These are phyloP conservation scores for Schwanniomyces etchellsii DNA, from an alignment of 1,139 yeast species.

Conservation along the genomic window DNA sequence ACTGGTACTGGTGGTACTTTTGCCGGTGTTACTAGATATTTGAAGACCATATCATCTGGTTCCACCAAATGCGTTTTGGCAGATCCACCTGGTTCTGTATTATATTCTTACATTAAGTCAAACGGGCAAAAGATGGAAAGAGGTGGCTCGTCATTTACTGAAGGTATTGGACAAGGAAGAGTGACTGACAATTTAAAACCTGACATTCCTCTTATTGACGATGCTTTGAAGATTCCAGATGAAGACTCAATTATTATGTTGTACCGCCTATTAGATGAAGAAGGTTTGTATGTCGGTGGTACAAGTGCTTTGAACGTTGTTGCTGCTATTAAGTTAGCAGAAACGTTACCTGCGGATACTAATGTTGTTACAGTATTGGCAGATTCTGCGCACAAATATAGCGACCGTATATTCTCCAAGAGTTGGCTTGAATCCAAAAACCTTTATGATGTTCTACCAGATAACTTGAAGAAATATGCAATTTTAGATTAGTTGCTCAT, in stretches of 20 bases:
- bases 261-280: slow-evolving; percentile 76
- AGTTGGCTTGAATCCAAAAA: slow-evolving; percentile 71
- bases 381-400: slow-evolving; percentile 85
- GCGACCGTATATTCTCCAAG: slow-evolving; percentile 72
- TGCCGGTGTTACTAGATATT: slow-evolving; percentile 74
- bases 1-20: slow-evolving; percentile 92
- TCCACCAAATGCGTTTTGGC: slow-evolving; percentile 63
- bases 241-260: slow-evolving; percentile 74
- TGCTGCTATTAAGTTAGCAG: slow-evolving; percentile 72
- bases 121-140: slow-evolving; percentile 58
- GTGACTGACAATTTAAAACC: slow-evolving; percentile 76
- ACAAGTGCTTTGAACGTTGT: slow-evolving; percentile 80
- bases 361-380: slow-evolving; percentile 83
- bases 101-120: slow-evolving; percentile 69
- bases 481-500: slow-evolving; percentile 25
- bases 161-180: slow-evolving; percentile 94
- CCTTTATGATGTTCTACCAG: slow-evolving; percentile 62
- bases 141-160: slow-evolving; percentile 83
- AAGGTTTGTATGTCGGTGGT: slow-evolving; percentile 88
- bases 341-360: slow-evolving; percentile 69
- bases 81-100: slow-evolving; percentile 90
- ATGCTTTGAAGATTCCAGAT: slow-evolving; percentile 72
- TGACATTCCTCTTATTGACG: slow-evolving; percentile 66
- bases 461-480: slow-evolving; percentile 62
- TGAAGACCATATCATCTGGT: slow-evolving; percentile 60